phyloP scores from a whole-genome alignment of 495 filamentous ascomycete species.

The Annulohypoxylon maeteangense region DNA sequence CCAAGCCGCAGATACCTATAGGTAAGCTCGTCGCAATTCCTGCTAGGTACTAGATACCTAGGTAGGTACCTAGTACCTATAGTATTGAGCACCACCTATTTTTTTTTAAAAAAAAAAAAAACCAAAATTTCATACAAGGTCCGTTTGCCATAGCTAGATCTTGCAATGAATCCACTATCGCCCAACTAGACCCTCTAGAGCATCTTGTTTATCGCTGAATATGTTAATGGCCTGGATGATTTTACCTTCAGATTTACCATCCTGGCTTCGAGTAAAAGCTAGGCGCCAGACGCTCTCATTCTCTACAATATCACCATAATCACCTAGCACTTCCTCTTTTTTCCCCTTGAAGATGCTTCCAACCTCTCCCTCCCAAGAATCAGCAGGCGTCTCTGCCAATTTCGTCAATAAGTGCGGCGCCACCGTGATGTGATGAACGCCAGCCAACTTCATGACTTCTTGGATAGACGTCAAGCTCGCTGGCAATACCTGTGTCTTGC shows the following conservation, averaged over 20 bases:
- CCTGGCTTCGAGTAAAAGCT: conserved; percentile 60
- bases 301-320: conserved; percentile 42
- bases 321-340: conserved; percentile 18
- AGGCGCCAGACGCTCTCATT: conserved; percentile 60
- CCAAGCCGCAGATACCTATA: background rate
- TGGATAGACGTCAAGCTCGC: conserved; percentile 66
- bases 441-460: conserved; percentile 68
- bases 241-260: conserved; percentile 63
- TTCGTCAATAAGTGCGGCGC: conserved; percentile 61
- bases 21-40: too few species aligned
- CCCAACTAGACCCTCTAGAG: conserved; percentile 59
- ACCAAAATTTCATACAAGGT: background rate
- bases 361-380: conserved; percentile 42
- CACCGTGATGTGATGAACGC: conserved; percentile 68
- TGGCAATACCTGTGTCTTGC: conserved; percentile 64
- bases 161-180: conserved; percentile 32
- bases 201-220: conserved; percentile 69
- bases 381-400: conserved; percentile 56
- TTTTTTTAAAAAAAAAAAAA: too few species aligned
- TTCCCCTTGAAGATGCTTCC: conserved; percentile 52
- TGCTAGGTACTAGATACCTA: too few species aligned
- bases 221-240: conserved; percentile 69
- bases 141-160: background rate
- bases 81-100: too few species aligned
- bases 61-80: too few species aligned